These are phyloP conservation scores for Ceratocystis cubensis DNA, from an alignment of 2,329 filamentous ascomycete genomes.

Conservation along the genomic window DNA sequence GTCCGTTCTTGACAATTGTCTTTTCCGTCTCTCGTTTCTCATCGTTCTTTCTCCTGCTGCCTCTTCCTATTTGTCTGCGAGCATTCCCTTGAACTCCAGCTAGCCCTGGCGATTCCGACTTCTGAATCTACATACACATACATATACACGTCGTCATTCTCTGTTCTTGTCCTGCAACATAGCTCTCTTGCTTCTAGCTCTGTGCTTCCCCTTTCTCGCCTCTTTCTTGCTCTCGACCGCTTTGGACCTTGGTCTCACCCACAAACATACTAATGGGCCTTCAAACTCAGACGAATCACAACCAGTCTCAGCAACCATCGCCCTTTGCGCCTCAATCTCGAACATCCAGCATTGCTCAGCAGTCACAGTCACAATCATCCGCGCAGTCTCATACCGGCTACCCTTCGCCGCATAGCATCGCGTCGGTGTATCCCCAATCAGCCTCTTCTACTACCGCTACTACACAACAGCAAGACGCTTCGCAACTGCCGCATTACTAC, in stretches of 20 bases:
- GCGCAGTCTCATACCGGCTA: slow-evolving; percentile 54
- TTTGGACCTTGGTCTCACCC: slow-evolving; percentile 12
- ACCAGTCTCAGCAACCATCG: slow-evolving; percentile 57
- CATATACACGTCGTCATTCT: not conserved
- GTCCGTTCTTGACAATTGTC: slow-evolving; percentile 19
- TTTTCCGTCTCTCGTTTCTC: not conserved
- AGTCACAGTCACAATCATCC: slow-evolving; percentile 49
- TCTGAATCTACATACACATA: not conserved
- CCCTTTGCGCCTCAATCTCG: slow-evolving; percentile 48
- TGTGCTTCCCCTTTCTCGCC: not conserved
- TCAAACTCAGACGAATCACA: slow-evolving; percentile 32
- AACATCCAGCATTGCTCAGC: slow-evolving; percentile 59
- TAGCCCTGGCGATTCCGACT: not conserved
- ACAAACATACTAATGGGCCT: slow-evolving; percentile 42
- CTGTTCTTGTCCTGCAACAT: not conserved
- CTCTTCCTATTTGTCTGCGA: not conserved
- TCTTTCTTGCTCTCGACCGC: not conserved
- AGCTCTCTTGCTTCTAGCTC: too few relatives aligned
- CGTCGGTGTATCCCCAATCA: slow-evolving; percentile 44
- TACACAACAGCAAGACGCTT: slow-evolving; percentile 47
- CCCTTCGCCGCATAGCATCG: slow-evolving; percentile 51
- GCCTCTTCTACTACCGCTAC: slow-evolving; percentile 47
- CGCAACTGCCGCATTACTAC: slow-evolving; percentile 54
- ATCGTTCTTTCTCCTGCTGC: not conserved
- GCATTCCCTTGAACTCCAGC: not conserved